phyloP scores from a whole-genome alignment of 352 stramenopile species.

The Globisporangium abappressorium region DNA sequence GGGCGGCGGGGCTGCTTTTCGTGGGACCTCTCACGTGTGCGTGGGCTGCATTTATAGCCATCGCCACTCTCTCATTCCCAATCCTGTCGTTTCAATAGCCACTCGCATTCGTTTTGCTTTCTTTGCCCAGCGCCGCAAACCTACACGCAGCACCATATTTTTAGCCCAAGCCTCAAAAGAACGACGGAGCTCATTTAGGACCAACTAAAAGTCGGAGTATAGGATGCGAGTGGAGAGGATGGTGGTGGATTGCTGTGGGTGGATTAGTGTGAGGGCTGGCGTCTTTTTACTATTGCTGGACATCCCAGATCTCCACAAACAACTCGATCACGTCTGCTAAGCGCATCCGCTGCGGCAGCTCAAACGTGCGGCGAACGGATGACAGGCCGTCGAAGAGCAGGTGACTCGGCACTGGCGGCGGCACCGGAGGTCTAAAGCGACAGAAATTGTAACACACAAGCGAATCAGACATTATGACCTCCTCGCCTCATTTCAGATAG shows the following conservation, averaged over 20 bases:
- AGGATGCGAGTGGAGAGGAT: background rate
- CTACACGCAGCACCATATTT: constrained; percentile 9
- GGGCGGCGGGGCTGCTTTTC: constrained; percentile 1
- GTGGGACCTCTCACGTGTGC: background rate
- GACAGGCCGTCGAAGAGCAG: constrained; percentile 82
- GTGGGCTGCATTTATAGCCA: background rate
- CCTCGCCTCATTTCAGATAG: constrained; percentile 12
- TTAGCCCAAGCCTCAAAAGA: background rate
- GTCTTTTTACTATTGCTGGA: constrained; percentile 53
- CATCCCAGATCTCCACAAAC: constrained; percentile 88
- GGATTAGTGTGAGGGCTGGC: constrained; percentile 9
- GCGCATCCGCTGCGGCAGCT: constrained; percentile 83
- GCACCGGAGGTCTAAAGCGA: constrained; percentile 48
- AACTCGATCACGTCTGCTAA: constrained; percentile 83
- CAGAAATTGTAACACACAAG: constrained; percentile 3
- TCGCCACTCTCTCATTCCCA: background rate
- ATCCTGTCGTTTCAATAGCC: constrained; percentile 7
- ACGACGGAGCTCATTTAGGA: background rate
- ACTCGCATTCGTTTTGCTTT: constrained; percentile 11
- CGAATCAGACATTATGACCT: background rate
- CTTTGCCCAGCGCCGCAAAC: constrained; percentile 3
- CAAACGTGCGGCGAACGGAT: constrained; percentile 83
- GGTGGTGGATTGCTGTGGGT: constrained; percentile 2
- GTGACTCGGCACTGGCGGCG: constrained; percentile 64
- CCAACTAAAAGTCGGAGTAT: background rate